Evolutionary conservation across 140 eudicot species (phyloP), one percentile per base, ranked within the genome.

Genomic region (Erigeron philadelphicus): DNA sequence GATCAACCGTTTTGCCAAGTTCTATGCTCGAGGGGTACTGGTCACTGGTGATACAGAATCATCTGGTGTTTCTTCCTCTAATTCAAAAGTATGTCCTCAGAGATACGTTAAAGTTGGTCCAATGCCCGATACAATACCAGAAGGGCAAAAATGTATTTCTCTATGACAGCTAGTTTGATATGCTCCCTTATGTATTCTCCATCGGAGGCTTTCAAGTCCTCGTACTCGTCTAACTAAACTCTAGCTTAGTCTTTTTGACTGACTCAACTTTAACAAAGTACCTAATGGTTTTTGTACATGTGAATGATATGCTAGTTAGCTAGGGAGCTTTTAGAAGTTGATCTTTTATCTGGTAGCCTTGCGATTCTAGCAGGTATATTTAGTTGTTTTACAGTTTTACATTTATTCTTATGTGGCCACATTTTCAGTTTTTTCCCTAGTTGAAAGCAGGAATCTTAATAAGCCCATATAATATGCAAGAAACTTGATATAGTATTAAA

Each of bases 1-100:
- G 52, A 76, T 78, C 55, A 93, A 81, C 71, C 93, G 96, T n/a
- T 83, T 86, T 15, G 98, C 98, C 11, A 92, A 80, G 87, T 86
- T 82, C 67, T 96, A 88, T 61, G 54, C 75, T 42, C 75, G 84
- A 72, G 87, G 81, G 21, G 79, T 78, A 35, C 46, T 43, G 21
- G 76, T 55, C 63, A 62, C 72, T 47, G 70, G 47, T 40, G 86
- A 77, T 74, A 56, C 59, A 15, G 59, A 83, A 17, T 73, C 86
- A 61, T 67, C 82, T 70, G 82, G 78, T 53, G 71, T 71, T 59
- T 63, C 74, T 72, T 42, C 83, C 35, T 44, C 57, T 42, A 7
- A 40, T 49, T 73, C 6, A 31, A 88, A 72, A 69, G 55, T 52
- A 19, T 11, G 9, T 53, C 91, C 83, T 52, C 89, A 82, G 62